These are phyloP conservation scores for Xylaria sp. DNA, from an alignment of 2,329 filamentous ascomycete genomes.

Conservation along the genomic window DNA sequence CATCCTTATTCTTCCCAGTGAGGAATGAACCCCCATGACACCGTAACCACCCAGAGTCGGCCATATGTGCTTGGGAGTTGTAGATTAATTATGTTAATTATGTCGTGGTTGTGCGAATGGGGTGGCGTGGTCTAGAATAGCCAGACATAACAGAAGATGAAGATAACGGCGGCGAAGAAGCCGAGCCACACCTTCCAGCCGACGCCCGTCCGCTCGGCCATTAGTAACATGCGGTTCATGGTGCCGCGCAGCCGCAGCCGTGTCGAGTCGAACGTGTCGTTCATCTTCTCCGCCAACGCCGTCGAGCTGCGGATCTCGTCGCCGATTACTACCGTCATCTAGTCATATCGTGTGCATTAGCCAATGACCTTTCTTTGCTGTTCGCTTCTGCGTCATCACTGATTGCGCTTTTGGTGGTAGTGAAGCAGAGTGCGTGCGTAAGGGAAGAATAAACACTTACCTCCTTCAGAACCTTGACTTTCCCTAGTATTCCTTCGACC, in stretches of 20 bases:
- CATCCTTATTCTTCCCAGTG: not conserved
- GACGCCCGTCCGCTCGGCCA: slow-evolving; percentile 94
- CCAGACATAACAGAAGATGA: slow-evolving; percentile 94
- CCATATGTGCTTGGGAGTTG: not conserved
- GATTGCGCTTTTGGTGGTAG: slow-evolving; percentile 27
- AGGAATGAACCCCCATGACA: not conserved
- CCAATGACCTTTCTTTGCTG: slow-evolving; percentile 3
- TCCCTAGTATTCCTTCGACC: slow-evolving; percentile 88
- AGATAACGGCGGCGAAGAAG: slow-evolving; percentile 85
- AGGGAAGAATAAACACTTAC: slow-evolving; percentile 64
- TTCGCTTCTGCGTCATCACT: slow-evolving; percentile 11
- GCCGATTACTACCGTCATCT: slow-evolving; percentile 93
- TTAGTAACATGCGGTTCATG: slow-evolving; percentile 96
- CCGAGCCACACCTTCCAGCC: slow-evolving; percentile 93
- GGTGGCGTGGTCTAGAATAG: slow-evolving; percentile 69
- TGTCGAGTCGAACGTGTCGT: slow-evolving; percentile 90
- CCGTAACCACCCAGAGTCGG: not conserved
- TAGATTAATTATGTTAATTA: not conserved
- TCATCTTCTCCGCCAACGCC: slow-evolving; percentile 92
- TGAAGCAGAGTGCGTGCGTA: slow-evolving; percentile 5
- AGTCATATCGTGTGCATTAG: slow-evolving; percentile 25
- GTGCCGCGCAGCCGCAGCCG: slow-evolving; percentile 84
- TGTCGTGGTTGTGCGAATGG: not conserved
- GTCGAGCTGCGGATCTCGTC: slow-evolving; percentile 94
- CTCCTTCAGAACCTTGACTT: slow-evolving; percentile 89